Evolutionary conservation across 257 asterid genomes (phyloP).

Genomic region (Linaria vulgaris): DNA sequence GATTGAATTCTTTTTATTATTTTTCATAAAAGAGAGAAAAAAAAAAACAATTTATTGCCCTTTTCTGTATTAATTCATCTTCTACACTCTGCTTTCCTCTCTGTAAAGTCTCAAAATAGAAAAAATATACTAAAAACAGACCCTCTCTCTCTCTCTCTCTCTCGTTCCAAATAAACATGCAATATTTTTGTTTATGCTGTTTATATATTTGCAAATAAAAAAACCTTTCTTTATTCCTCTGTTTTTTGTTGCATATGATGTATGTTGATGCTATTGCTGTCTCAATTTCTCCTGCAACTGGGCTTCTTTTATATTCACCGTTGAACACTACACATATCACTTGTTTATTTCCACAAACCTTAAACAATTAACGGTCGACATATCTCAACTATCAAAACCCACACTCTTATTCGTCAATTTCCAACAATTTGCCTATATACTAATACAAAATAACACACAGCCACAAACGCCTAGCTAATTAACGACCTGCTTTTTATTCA

Average conservation of each 20-base stretch:
- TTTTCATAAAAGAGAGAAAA: too few species aligned
- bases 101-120: constrained; percentile 54
- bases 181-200: constrained; percentile 30
- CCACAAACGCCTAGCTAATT: not conserved
- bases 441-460: not conserved
- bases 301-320: constrained; percentile 33
- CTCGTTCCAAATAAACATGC: constrained; percentile 1
- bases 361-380: constrained; percentile 36
- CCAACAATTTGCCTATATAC: constrained; percentile 16
- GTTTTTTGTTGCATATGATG: constrained; percentile 30
- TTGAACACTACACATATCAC: constrained; percentile 28
- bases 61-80: constrained; percentile 32
- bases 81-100: constrained; percentile 49
- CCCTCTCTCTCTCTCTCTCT: constrained; percentile 22
- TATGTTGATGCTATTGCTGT: constrained; percentile 48
- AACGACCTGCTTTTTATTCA: constrained; percentile 20
- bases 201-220: not conserved
- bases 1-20: too few species aligned
- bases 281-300: constrained; percentile 60
- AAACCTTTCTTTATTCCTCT: not conserved
- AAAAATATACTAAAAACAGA: constrained; percentile 31
- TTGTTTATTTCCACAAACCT: constrained; percentile 25
- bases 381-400: constrained; percentile 18
- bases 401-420: constrained; percentile 14
- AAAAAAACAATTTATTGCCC: too few species aligned